Evolutionary conservation across 352 stramenopile species (phyloP).

Genomic region (Thalassiosira sp.): DNA sequence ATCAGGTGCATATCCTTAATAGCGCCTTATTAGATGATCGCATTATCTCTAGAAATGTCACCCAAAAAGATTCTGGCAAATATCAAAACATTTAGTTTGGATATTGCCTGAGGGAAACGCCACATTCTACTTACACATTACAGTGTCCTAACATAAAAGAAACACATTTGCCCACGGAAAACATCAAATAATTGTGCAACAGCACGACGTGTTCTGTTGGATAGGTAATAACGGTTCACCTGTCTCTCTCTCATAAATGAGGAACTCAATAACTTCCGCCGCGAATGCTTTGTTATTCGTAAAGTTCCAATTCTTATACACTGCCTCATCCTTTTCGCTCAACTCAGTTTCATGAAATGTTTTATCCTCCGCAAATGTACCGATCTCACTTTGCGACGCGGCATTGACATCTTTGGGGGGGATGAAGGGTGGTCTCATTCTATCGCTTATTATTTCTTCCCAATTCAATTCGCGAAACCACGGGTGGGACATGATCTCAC

Average conservation of each 20-base stretch:
- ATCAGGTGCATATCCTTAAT: no score
- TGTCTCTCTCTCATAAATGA: slow-evolving; percentile 82
- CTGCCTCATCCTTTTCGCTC: slow-evolving; percentile 67
- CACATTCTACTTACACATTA: no score
- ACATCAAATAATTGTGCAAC: slow-evolving; percentile 65
- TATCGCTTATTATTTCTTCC: slow-evolving; percentile 84
- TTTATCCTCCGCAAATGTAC: slow-evolving; percentile 81
- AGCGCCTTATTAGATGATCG: no score
- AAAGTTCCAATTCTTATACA: slow-evolving; percentile 81
- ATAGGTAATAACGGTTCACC: slow-evolving; percentile 74
- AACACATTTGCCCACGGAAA: no score
- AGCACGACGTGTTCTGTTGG: slow-evolving; percentile 54
- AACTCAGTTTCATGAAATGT: slow-evolving; percentile 72
- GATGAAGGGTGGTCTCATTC: slow-evolving; percentile 79
- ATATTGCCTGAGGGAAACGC: no score
- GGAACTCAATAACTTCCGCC: slow-evolving; percentile 82
- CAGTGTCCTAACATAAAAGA: background rate
- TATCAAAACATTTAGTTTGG: no score
- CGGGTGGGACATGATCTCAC: slow-evolving; percentile 90
- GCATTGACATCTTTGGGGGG: slow-evolving; percentile 86
- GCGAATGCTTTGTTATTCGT: slow-evolving; percentile 78
- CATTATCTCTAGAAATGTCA: no score
- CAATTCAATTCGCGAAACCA: slow-evolving; percentile 90
- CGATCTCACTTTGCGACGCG: slow-evolving; percentile 81
- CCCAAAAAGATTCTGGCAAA: no score